Evolutionary conservation across 1,284 basidiomycete genomes (phyloP), one percentile per base, ranked within the genome.

Genomic region (Marasmius oreades): DNA sequence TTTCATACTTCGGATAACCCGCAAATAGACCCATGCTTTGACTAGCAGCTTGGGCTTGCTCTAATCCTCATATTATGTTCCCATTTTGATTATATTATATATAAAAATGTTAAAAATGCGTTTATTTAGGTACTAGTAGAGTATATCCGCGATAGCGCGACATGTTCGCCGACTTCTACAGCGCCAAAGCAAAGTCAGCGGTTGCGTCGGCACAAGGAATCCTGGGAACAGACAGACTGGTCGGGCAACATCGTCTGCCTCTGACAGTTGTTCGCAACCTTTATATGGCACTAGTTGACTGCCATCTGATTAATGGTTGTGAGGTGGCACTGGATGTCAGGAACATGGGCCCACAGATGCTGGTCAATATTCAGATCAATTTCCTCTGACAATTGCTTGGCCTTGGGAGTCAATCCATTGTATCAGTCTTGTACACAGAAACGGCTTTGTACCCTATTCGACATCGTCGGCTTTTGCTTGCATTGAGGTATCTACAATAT

Each of bases 231-330:
- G 61, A 68, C 39, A 24, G 57, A 8, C 52, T 61, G 10, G 55
- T 68, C 3, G 67, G 68, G 0, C 23, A 24, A 2, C 66, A 66
- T 0, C 26, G 31, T 14, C 51, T 70, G 0, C 63, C 66, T 1
- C 58, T 64, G 0, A 8, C 14, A 1, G 55, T 60, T 5, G 61
- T 56, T 0, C 54, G 52, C 1, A 55, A 39, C 5, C 59, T 73
- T 0, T 71, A 71, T 57, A 64, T 59, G 37, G 64, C 67, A 0
- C 56, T 64, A 0, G 63, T 72, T 1, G 70, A 72, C 57, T 65
- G 66, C 0, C 69, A 72, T 46, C 63, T 73, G 0, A 69, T 55
- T 0, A 59, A 44, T 26, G 70, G 64, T 1, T 63, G 60, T 36
- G 68, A 73, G 37, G 53, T 72, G 0, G 48, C 52, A 0, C 39